A percentile compares a stretch with the other conserved stretches of the same genome.
Evolutionary conservation across 75 land plant species (phyloP).

Genomic region (Pseudotsuga menziesii): DNA sequence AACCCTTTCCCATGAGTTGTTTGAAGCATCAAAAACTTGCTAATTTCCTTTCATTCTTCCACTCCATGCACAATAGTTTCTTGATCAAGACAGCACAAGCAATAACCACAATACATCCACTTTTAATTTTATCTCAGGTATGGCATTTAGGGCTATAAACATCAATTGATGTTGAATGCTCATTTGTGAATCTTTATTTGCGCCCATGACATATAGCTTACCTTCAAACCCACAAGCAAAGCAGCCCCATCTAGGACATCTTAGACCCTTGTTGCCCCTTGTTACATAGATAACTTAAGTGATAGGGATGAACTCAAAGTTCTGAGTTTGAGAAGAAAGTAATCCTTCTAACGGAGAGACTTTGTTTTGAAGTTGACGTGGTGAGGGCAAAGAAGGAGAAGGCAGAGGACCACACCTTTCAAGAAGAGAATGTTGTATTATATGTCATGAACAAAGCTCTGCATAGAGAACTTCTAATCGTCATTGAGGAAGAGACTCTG

Average conservation of each 20-base stretch:
- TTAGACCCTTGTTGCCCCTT: no score
- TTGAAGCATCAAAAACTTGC: slow-evolving; percentile 52
- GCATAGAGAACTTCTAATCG: no score
- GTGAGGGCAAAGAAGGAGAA: no score
- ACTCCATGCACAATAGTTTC: slow-evolving; percentile 74
- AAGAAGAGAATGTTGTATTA: no score
- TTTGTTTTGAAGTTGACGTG: no score
- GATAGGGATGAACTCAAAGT: no score
- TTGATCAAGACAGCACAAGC: slow-evolving; percentile 56
- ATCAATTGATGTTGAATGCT: slow-evolving; percentile 53
- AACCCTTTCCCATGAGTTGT: slow-evolving; percentile 57
- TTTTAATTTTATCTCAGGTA: slow-evolving; percentile 57
- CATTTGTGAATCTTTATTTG: slow-evolving; percentile 67
- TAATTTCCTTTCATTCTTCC: slow-evolving; percentile 75
- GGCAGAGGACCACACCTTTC: no score
- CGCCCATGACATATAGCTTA: slow-evolving; percentile 70
- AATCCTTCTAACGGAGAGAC: no score
- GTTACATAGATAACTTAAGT: no score
- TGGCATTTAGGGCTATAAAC: slow-evolving; percentile 45
- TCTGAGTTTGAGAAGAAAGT: no score
- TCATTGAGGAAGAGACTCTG: no score
- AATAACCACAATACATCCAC: slow-evolving; percentile 73
- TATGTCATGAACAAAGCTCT: no score
- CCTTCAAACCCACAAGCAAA: slow-evolving; percentile 61
- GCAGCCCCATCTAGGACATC: slow-evolving; percentile 65